These are phyloP conservation scores for Ceratocystis eucalypticola DNA, from an alignment of 2,329 filamentous ascomycete species.

Conservation along the genomic window DNA sequence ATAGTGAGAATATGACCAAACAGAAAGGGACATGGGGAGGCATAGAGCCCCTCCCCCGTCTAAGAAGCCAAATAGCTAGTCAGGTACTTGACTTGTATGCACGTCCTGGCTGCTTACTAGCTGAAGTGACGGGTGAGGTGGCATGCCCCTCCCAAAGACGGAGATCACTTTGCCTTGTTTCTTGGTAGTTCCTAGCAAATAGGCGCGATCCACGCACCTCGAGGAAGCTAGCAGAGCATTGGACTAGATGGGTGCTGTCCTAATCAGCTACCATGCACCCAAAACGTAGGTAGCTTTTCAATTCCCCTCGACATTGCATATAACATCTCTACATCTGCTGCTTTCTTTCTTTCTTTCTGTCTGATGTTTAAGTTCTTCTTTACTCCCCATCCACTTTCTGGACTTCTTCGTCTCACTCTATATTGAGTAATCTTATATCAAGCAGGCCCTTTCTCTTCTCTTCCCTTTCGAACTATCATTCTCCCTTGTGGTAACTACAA, in stretches of 20 bases:
- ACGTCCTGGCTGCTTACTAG: background rate
- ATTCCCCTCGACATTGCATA: background rate
- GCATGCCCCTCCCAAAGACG: background rate
- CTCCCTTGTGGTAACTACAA: background rate
- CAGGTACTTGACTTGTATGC: slow-evolving; percentile 5
- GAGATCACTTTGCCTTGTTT: background rate
- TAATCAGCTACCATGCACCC: background rate
- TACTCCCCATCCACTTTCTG: background rate
- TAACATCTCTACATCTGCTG: background rate
- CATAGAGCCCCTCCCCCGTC: background rate
- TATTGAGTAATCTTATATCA: slow-evolving; percentile 2
- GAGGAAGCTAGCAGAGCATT: background rate
- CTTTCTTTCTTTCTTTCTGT: background rate
- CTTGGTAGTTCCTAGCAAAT: background rate
- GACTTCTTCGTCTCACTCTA: background rate
- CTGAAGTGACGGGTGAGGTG: background rate
- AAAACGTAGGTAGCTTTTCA: background rate
- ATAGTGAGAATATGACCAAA: background rate
- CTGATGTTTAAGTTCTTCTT: background rate
- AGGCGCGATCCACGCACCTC: background rate
- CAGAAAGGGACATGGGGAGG: background rate
- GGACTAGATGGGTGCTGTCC: background rate
- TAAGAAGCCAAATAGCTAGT: background rate
- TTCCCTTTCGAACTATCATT: background rate
- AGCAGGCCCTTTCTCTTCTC: background rate